phyloP scores from a whole-genome alignment of 768 basidiomycete genomes.

The Cystofilobasidium macerans region DNA sequence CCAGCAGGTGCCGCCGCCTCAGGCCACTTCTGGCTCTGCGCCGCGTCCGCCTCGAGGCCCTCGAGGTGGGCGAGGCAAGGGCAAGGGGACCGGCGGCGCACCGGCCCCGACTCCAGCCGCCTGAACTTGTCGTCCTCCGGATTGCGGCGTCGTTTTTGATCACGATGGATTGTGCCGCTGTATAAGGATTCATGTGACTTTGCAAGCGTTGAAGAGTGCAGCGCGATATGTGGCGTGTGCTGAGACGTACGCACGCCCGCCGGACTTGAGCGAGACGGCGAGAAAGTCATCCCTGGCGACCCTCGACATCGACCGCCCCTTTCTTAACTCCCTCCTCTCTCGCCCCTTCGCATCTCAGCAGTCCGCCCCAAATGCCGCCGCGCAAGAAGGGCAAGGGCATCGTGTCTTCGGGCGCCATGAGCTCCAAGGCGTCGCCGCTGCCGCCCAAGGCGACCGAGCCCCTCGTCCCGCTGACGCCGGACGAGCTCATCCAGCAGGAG shows the following conservation, averaged over 20 bases:
- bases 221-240: no score
- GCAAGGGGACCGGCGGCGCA: not conserved
- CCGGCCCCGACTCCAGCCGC: not conserved
- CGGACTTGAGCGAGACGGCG: no score
- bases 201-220: no score
- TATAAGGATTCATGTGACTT: no score
- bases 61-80: not conserved
- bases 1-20: not conserved
- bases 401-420: constrained; percentile 23
- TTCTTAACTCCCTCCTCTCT: not conserved
- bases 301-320: no score
- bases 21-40: not conserved
- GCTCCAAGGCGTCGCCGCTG: constrained; percentile 25
- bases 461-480: constrained; percentile 20
- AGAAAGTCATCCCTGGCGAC: no score
- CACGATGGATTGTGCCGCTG: no score
- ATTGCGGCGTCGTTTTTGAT: no score
- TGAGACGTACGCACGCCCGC: no score
- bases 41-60: no score
- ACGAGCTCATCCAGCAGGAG: constrained; percentile 25
- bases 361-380: constrained; percentile 10
- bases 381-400: constrained; percentile 21
- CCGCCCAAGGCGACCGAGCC: constrained; percentile 19
- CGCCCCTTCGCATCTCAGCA: not conserved
- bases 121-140: no score